Percentiles rank a stretch among this genome's conserved stretches.
phyloP scores from a whole-genome alignment of 75 land plant species.

The Chamaecyparis obtusa region DNA sequence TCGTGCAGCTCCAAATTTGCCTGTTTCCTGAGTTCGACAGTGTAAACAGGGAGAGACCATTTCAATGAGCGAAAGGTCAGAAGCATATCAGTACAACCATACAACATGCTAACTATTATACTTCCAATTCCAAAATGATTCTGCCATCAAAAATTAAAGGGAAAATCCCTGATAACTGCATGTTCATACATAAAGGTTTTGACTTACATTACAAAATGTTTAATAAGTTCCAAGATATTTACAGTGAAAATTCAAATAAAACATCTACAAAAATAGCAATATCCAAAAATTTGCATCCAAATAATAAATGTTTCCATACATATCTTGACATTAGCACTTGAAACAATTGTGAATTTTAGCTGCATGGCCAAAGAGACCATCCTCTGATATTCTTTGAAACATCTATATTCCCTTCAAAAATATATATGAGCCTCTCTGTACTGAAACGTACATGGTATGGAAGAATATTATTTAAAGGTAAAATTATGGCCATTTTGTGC shows the following conservation, averaged over 20 bases:
- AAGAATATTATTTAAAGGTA: neutral
- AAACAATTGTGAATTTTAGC: neutral
- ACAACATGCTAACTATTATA: neutral
- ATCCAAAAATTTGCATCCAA: neutral
- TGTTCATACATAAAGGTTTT: neutral
- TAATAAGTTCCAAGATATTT: neutral
- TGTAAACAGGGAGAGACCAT: neutral
- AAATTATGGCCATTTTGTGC: neutral
- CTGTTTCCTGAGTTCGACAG: neutral
- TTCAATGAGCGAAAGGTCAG: neutral
- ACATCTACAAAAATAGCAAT: neutral
- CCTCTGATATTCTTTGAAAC: neutral
- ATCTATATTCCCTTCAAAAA: neutral
- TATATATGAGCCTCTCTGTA: neutral
- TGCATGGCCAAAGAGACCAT: neutral
- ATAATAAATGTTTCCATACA: neutral
- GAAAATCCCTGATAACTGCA: too few species aligned
- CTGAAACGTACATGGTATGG: neutral
- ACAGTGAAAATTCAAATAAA: neutral
- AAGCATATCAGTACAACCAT: neutral
- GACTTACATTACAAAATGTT: neutral
- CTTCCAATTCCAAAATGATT: neutral
- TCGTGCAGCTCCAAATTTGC: neutral
- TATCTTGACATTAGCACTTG: constrained; percentile 1
- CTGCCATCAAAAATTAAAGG: neutral